phyloP scores from a whole-genome alignment of 495 filamentous ascomycete genomes.

The Daldinia bambusicola region DNA sequence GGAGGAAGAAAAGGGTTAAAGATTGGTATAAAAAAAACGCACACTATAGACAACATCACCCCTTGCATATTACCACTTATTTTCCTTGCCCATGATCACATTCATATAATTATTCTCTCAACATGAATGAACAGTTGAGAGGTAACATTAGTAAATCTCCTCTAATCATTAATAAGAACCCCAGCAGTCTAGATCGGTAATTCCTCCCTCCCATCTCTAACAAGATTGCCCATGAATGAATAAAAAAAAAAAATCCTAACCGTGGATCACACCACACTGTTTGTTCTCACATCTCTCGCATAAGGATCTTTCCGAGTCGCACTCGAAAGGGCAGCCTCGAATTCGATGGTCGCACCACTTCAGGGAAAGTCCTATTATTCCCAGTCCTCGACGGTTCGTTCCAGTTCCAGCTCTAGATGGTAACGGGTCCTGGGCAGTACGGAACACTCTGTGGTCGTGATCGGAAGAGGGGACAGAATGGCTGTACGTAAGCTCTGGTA shows the following conservation, averaged over 20 bases:
- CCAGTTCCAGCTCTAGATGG: not conserved
- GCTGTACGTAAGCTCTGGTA: not conserved
- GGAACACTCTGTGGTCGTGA: not conserved
- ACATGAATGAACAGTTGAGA: too few species aligned
- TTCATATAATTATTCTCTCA: too few species aligned
- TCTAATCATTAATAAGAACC: too few species aligned
- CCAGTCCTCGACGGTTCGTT: not conserved
- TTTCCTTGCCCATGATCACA: too few species aligned
- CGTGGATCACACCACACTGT: slow-evolving; percentile 13
- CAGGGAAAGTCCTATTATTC: not conserved
- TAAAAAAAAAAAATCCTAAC: not conserved
- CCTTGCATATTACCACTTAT: too few species aligned
- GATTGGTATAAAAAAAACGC: not conserved
- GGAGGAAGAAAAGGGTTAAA: not conserved
- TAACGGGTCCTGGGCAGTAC: not conserved
- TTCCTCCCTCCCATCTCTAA: not conserved
- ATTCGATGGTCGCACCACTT: slow-evolving; percentile 21
- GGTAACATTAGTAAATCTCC: too few species aligned
- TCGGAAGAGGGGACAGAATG: not conserved
- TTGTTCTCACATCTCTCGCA: slow-evolving; percentile 13
- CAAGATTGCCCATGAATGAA: not conserved
- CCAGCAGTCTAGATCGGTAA: not conserved
- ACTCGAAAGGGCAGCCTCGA: slow-evolving; percentile 16
- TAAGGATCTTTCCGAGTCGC: not conserved
- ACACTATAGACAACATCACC: not conserved